phyloP scores from a whole-genome alignment of 2,329 filamentous ascomycete genomes.

The Fusarium napiforme region DNA sequence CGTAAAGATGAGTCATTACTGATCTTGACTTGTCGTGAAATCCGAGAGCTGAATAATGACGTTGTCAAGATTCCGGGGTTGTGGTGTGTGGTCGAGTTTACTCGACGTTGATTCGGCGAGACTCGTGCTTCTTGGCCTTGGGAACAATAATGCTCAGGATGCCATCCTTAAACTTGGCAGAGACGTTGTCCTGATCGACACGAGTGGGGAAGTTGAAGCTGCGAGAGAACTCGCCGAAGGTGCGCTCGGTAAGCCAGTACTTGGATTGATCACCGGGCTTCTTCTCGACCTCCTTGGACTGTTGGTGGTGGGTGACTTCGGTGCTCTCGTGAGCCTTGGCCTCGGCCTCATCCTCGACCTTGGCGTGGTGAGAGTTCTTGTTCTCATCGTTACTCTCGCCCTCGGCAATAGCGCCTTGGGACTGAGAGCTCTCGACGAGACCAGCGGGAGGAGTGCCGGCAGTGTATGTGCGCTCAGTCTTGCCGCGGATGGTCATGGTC shows the following conservation, averaged over 20 bases:
- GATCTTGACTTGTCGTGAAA: background rate
- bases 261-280: constrained; percentile 59
- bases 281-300: constrained; percentile 44
- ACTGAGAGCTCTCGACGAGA: constrained; percentile 57
- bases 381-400: constrained; percentile 52
- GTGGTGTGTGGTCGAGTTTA: constrained; percentile 47
- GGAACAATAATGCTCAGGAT: constrained; percentile 72
- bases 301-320: constrained; percentile 40
- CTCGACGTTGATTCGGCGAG: constrained; percentile 65
- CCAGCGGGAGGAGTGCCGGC: constrained; percentile 62
- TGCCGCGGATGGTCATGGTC: constrained; percentile 77
- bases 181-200: constrained; percentile 71
- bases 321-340: constrained; percentile 33
- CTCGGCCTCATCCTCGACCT: constrained; percentile 70
- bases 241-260: constrained; percentile 78
- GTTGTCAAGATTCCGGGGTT: background rate
- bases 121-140: constrained; percentile 70
- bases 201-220: constrained; percentile 74
- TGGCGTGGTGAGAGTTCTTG: constrained; percentile 64
- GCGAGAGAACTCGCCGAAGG: constrained; percentile 73
- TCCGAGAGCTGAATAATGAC: background rate
- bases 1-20: constrained; percentile 4
- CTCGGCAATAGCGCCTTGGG: constrained; percentile 55
- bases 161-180: constrained; percentile 72
- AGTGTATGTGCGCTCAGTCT: constrained; percentile 71